phyloP scores from a whole-genome alignment of 805 yeast genomes.

The Myxozyma udenii region DNA sequence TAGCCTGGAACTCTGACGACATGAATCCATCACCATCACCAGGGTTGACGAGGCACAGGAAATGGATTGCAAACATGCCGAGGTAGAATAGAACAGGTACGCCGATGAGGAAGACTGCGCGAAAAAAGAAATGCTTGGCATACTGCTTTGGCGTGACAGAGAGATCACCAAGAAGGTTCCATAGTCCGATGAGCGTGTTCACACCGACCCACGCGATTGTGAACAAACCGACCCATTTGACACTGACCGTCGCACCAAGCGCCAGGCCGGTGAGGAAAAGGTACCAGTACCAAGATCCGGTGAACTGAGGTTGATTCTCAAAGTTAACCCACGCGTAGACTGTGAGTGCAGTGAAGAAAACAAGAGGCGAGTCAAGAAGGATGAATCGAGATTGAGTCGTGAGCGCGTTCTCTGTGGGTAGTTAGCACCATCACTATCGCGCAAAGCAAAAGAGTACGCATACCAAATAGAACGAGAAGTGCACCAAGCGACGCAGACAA shows the following conservation, averaged over 20 bases:
- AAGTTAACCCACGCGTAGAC: constrained; percentile 52
- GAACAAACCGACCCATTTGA: constrained; percentile 69
- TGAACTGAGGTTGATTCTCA: constrained; percentile 46
- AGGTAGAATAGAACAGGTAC: constrained; percentile 61
- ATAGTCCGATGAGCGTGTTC: constrained; percentile 51
- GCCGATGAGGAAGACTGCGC: constrained; percentile 46
- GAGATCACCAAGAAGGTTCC: constrained; percentile 72
- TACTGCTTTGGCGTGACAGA: constrained; percentile 38
- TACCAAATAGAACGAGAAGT: constrained; percentile 50
- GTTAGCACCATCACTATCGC: not conserved
- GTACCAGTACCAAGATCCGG: constrained; percentile 52
- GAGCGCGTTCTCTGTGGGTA: constrained; percentile 49
- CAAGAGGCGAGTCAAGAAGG: constrained; percentile 46
- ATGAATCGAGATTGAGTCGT: constrained; percentile 59
- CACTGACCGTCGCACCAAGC: constrained; percentile 56
- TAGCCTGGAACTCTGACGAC: constrained; percentile 64
- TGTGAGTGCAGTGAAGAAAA: constrained; percentile 46
- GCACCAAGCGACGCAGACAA: constrained; percentile 52
- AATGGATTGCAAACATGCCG: constrained; percentile 56
- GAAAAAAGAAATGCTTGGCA: constrained; percentile 42
- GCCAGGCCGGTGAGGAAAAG: constrained; percentile 48
- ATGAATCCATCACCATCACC: constrained; percentile 64
- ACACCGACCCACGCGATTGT: constrained; percentile 63
- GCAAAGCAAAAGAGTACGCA: not conserved
- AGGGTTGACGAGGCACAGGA: constrained; percentile 43